phyloP scores from a whole-genome alignment of 257 asterid genomes.

The Schizonepeta tenuifolia region DNA sequence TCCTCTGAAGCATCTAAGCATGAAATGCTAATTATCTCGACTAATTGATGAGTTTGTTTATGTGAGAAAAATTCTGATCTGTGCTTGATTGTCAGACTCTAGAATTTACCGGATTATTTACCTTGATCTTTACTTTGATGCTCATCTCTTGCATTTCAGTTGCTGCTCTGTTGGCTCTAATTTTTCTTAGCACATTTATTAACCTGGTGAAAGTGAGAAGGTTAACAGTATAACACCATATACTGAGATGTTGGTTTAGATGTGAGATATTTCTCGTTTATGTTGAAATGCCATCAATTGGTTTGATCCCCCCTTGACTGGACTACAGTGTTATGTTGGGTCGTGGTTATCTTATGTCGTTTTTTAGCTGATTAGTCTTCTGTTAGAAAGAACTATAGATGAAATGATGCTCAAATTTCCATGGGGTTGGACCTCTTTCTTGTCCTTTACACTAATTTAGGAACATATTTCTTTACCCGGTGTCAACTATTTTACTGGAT shows the following conservation, averaged over 20 bases:
- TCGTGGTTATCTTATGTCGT: background rate
- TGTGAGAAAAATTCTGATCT: background rate
- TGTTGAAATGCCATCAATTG: background rate
- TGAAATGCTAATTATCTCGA: background rate
- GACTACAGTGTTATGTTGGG: background rate
- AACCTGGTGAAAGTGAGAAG: constrained; percentile 1
- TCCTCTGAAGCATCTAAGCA: constrained; percentile 19
- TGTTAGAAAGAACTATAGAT: background rate
- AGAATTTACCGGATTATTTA: background rate
- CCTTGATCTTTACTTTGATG: constrained; percentile 7
- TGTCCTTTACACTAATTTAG: background rate
- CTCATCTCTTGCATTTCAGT: constrained; percentile 19
- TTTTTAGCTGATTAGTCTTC: background rate
- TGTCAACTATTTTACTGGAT: background rate
- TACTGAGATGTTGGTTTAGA: constrained; percentile 13
- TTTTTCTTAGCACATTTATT: background rate
- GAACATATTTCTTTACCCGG: background rate
- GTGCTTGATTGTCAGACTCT: background rate
- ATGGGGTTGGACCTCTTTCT: background rate
- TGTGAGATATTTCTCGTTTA: background rate
- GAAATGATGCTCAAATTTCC: background rate
- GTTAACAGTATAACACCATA: background rate
- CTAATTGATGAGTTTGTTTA: background rate
- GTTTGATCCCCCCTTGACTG: background rate
- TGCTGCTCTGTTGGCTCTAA: background rate